A percentile compares a stretch with the other conserved stretches of the same genome.
Evolutionary conservation across 345 rosid species (phyloP).

Genomic region (Durio zibethinus): DNA sequence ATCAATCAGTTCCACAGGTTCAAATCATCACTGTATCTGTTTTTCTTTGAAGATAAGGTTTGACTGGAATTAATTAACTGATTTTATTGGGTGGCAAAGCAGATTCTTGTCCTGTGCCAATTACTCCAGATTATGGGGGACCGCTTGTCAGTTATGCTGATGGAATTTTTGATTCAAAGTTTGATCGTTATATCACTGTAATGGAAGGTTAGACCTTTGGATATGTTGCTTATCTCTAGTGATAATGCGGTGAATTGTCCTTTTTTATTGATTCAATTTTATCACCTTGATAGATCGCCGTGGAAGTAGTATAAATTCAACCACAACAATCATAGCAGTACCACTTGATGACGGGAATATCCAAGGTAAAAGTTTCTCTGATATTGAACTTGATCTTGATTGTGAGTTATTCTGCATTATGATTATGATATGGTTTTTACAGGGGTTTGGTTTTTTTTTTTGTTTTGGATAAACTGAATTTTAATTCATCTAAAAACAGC

Average conservation of each 20-base stretch:
- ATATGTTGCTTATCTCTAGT: background rate
- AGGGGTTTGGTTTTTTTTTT: background rate
- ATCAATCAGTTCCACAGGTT: slow-evolving; percentile 41
- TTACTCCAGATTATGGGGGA: slow-evolving; percentile 79
- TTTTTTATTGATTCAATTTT: slow-evolving; percentile 6
- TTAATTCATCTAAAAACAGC: no score
- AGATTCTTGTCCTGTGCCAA: slow-evolving; percentile 59
- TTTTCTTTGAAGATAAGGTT: background rate
- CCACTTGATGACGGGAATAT: slow-evolving; percentile 38
- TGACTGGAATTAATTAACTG: background rate
- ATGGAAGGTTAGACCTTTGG: slow-evolving; percentile 63
- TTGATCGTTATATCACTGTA: slow-evolving; percentile 64
- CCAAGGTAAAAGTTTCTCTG: slow-evolving; percentile 44
- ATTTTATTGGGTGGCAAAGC: slow-evolving; percentile 12
- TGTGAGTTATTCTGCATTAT: background rate
- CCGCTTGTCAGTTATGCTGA: slow-evolving; percentile 73
- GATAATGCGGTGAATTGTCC: background rate
- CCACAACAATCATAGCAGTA: slow-evolving; percentile 54
- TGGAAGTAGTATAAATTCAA: slow-evolving; percentile 47
- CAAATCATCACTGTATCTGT: background rate
- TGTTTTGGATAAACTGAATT: no score
- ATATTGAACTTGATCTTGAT: background rate
- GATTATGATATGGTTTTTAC: background rate
- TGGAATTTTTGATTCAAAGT: slow-evolving; percentile 71
- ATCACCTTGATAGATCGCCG: slow-evolving; percentile 56